phyloP scores from a whole-genome alignment of 2,329 filamentous ascomycete species.

The Aspergillus transmontanensis region DNA sequence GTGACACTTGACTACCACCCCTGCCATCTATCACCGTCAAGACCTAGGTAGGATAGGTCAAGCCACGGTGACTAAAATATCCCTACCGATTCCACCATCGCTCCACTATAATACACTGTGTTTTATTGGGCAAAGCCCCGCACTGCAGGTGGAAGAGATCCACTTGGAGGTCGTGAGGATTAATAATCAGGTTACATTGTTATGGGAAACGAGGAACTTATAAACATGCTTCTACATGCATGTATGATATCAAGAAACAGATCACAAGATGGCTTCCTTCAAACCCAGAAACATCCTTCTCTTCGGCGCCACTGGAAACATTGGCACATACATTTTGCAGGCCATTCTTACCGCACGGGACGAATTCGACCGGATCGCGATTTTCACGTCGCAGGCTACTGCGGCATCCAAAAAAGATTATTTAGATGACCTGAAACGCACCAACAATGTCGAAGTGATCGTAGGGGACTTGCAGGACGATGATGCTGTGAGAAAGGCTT shows the following conservation, averaged over 20 bases:
- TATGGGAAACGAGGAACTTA: fast-evolving
- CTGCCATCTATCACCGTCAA: no score
- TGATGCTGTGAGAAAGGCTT: slow-evolving; percentile 59
- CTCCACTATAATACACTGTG: neutral
- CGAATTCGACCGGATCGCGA: slow-evolving; percentile 56
- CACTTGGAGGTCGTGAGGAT: neutral
- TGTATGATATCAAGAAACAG: no score
- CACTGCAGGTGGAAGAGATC: neutral
- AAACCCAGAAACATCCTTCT: slow-evolving; percentile 22
- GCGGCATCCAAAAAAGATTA: slow-evolving; percentile 53
- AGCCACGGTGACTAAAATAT: no score
- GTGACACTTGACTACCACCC: no score
- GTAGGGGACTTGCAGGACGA: slow-evolving; percentile 58
- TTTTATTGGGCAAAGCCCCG: neutral
- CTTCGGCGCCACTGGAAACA: slow-evolving; percentile 27
- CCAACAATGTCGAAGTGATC: slow-evolving; percentile 55
- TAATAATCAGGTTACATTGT: neutral
- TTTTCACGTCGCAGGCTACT: slow-evolving; percentile 60
- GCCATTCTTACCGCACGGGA: slow-evolving; percentile 52
- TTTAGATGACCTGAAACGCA: slow-evolving; percentile 50
- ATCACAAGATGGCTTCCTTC: neutral
- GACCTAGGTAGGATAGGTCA: no score
- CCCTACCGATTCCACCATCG: neutral
- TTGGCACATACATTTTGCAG: slow-evolving; percentile 48
- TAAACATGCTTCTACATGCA: neutral